Evolutionary conservation across 768 basidiomycete genomes (phyloP).

Genomic region (Lactarius sp.): DNA sequence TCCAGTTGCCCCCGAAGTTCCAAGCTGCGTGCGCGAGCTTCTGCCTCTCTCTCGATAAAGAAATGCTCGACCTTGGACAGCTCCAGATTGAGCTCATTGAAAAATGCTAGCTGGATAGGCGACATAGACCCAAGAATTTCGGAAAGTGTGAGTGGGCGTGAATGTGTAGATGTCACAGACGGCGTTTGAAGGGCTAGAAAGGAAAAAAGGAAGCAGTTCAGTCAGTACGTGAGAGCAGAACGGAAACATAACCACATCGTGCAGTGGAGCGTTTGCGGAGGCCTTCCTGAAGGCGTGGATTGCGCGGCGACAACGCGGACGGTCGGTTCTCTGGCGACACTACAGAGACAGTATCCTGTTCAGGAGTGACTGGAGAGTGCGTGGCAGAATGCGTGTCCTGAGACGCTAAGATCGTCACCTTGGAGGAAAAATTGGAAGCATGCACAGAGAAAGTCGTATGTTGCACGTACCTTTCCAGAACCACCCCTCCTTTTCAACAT

Average conservation of each 20-base stretch:
- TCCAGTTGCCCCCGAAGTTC: slow-evolving; percentile 25
- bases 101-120: slow-evolving; percentile 63
- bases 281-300: neutral
- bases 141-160: slow-evolving; percentile 27
- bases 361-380: no score
- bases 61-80: slow-evolving; percentile 84
- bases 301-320: neutral
- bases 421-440: neutral
- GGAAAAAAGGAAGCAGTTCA: neutral
- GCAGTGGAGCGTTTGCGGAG: slow-evolving; percentile 15
- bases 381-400: neutral
- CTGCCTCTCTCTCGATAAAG: slow-evolving; percentile 65
- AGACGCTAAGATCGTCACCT: neutral
- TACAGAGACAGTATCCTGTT: neutral
- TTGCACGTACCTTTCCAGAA: neutral
- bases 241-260: slow-evolving; percentile 5
- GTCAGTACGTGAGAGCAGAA: neutral
- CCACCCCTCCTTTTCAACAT: neutral
- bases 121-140: slow-evolving; percentile 51
- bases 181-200: neutral
- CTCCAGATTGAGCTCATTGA: slow-evolving; percentile 70
- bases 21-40: slow-evolving; percentile 45
- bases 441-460: neutral
- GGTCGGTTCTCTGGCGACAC: neutral
- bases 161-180: neutral